Evolutionary conservation across 2,329 filamentous ascomycete genomes (phyloP).

Genomic region (Delphinella strobiligena): DNA sequence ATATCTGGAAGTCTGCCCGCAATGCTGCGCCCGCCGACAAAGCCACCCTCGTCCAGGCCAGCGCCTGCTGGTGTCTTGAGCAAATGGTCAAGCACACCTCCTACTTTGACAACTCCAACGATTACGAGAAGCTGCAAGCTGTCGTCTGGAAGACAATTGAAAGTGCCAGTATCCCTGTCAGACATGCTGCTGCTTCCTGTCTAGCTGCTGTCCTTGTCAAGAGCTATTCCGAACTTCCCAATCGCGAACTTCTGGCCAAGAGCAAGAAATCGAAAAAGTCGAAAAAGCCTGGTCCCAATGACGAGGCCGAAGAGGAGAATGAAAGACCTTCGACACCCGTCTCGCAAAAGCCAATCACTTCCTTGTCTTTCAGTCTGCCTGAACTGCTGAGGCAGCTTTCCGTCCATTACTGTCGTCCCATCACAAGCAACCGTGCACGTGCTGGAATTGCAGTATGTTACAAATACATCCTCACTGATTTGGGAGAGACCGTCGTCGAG

Average conservation of each 20-base stretch:
- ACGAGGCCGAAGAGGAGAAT: slow-evolving; percentile 58
- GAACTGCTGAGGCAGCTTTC: slow-evolving; percentile 74
- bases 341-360: slow-evolving; percentile 57
- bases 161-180: slow-evolving; percentile 58
- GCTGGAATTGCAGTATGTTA: slow-evolving; percentile 83
- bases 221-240: slow-evolving; percentile 54
- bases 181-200: slow-evolving; percentile 77
- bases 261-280: slow-evolving; percentile 60
- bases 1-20: slow-evolving; percentile 86
- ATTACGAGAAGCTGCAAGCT: slow-evolving; percentile 80
- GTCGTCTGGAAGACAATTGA: slow-evolving; percentile 81
- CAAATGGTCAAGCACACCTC: slow-evolving; percentile 58
- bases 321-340: slow-evolving; percentile 61
- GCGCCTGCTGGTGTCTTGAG: slow-evolving; percentile 69
- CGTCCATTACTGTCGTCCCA: slow-evolving; percentile 63
- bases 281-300: slow-evolving; percentile 53
- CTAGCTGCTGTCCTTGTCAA: slow-evolving; percentile 75
- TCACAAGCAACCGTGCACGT: slow-evolving; percentile 68
- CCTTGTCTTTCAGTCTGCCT: slow-evolving; percentile 59
- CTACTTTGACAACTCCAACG: slow-evolving; percentile 77
- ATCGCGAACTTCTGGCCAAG: slow-evolving; percentile 41
- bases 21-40: slow-evolving; percentile 69
- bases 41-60: slow-evolving; percentile 64
- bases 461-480: slow-evolving; percentile 60
- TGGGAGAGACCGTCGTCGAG: slow-evolving; percentile 77